These are phyloP conservation scores for Vigna hirtella DNA, from an alignment of 306 rosid species.

Conservation along the genomic window DNA sequence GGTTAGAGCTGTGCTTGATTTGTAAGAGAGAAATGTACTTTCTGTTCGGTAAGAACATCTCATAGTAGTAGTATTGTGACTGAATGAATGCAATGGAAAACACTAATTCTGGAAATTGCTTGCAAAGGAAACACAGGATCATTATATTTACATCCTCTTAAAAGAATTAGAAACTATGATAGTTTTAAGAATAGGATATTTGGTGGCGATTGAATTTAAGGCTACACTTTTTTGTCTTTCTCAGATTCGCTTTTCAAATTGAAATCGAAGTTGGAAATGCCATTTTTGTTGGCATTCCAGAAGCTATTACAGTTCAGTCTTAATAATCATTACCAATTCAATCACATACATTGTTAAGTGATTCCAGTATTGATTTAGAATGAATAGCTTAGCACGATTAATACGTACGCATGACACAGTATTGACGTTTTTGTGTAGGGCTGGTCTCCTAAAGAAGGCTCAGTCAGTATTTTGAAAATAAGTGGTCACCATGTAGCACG, in stretches of 20 bases:
- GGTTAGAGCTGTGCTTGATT: conserved; percentile 40
- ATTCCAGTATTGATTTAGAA: neutral
- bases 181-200: no score
- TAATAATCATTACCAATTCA: neutral
- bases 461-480: neutral
- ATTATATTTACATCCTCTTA: no score
- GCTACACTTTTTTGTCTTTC: no score
- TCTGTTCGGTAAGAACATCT: conserved; percentile 26
- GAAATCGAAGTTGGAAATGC: no score
- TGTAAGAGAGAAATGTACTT: conserved; percentile 47
- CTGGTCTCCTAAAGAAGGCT: neutral
- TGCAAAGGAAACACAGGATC: neutral
- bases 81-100: conserved; percentile 17
- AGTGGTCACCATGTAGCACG: neutral
- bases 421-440: neutral
- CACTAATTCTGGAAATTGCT: conserved; percentile 29
- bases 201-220: no score
- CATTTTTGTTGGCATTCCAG: no score
- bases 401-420: neutral
- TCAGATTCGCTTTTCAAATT: no score
- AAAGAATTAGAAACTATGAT: no score
- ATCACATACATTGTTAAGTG: neutral
- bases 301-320: no score
- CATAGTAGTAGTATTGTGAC: conserved; percentile 31
- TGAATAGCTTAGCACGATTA: neutral